Percentiles rank a stretch among this genome's conserved stretches.
Conservation (phyloP, 148 eudicot genomes). For the Fagopyrum esculentum region DNA sequence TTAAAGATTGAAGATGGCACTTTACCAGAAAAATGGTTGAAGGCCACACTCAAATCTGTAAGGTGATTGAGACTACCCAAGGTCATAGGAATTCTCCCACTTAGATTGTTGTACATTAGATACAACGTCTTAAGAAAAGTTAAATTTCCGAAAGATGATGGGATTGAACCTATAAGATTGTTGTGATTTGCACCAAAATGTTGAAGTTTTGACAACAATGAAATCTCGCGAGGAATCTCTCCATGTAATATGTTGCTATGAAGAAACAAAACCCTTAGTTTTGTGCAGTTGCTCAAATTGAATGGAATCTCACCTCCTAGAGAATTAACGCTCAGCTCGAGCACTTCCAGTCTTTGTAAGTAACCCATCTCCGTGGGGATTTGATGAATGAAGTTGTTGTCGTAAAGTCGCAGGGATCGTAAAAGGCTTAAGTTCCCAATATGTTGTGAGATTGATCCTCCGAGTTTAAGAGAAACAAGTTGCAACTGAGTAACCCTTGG, state of each 20-base stretch:
- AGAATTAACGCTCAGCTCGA: not conserved
- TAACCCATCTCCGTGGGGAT: constrained; percentile 18
- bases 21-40: constrained; percentile 14
- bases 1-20: constrained; percentile 24
- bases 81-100: constrained; percentile 16
- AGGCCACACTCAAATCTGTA: not conserved
- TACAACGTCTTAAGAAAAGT: not conserved
- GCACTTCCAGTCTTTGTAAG: not conserved
- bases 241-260: constrained; percentile 14
- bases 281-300: not conserved
- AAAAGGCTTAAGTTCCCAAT: not conserved
- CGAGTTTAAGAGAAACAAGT: not conserved
- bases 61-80: constrained; percentile 18
- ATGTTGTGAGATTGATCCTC: constrained; percentile 17
- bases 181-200: not conserved
- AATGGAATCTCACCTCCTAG: constrained; percentile 17
- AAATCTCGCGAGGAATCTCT: constrained; percentile 9
- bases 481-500: constrained; percentile 9
- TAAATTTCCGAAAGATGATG: constrained; percentile 22
- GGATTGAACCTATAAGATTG: constrained; percentile 16
- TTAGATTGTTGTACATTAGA: not conserved
- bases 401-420: not conserved
- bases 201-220: constrained; percentile 8
- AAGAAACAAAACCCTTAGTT: not conserved
- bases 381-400: constrained; percentile 13